Percentiles rank a stretch among this genome's conserved stretches.
These are phyloP conservation scores for Samsoniella hepiali DNA, from an alignment of 2,329 filamentous ascomycete genomes.

Conservation along the genomic window DNA sequence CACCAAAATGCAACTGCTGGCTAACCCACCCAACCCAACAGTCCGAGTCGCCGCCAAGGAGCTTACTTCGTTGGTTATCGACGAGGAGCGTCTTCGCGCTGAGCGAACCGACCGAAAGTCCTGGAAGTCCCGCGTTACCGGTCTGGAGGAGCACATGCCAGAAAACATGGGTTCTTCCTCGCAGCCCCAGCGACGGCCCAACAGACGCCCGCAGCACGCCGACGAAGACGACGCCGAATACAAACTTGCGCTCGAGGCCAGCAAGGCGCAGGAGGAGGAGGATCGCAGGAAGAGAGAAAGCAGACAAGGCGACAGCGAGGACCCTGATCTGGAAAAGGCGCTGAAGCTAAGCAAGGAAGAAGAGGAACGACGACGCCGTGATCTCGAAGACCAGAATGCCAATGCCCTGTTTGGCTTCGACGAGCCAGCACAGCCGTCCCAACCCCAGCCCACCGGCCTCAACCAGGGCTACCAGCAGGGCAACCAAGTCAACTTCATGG, in stretches of 20 bases:
- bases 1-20: background rate
- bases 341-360: slow-evolving; percentile 94
- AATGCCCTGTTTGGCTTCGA: slow-evolving; percentile 81
- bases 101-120: slow-evolving; percentile 89
- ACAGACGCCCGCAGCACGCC: slow-evolving; percentile 45
- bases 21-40: slow-evolving; percentile 37
- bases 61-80: slow-evolving; percentile 83
- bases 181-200: slow-evolving; percentile 42
- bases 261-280: slow-evolving; percentile 92
- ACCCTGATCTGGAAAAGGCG: slow-evolving; percentile 90
- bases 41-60: slow-evolving; percentile 96
- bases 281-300: slow-evolving; percentile 71
- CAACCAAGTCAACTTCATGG: slow-evolving; percentile 93
- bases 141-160: slow-evolving; percentile 75
- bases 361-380: slow-evolving; percentile 81
- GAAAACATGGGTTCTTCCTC: slow-evolving; percentile 37
- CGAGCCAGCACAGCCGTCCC: slow-evolving; percentile 54
- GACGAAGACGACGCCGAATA: slow-evolving; percentile 92
- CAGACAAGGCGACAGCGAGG: slow-evolving; percentile 58
- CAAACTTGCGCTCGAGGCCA: slow-evolving; percentile 85
- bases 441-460: slow-evolving; percentile 80
- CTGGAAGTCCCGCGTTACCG: slow-evolving; percentile 95
- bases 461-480: slow-evolving; percentile 99
- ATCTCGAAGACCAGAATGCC: slow-evolving; percentile 83
- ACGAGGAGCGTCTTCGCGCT: slow-evolving; percentile 86